Evolutionary conservation across 805 yeast genomes (phyloP), one percentile per base, ranked within the genome.

Genomic region (Vanderwaltozyma yarrowii): DNA sequence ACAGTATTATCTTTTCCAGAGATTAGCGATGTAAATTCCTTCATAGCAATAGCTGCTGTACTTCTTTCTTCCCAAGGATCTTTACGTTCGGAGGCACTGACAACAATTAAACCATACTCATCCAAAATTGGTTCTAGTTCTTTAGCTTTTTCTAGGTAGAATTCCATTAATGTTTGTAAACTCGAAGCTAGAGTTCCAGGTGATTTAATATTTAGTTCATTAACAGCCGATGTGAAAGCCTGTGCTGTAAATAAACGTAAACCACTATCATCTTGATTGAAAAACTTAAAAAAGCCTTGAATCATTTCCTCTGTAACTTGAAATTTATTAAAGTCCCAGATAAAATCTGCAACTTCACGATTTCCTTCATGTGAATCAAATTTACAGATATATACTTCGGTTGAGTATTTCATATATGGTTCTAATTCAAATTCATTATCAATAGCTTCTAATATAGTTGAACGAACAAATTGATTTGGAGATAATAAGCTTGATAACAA

Each of bases 41-140:
- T 73, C 38, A 87, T 59, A 0, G 87, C 60, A 17, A 78, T 61
- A 0, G 96, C 94, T 41, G 80, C 67, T 21, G 96, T 94, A 45
- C 88, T 75, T 54, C 98, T 71, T 26, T 71, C 72, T 53, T 83
- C 92, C 94, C 96, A 88, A 3, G 74, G 67, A 51, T 87, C 97
- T 45, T 70, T 74, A 49, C 74, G 76, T 15, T 69, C 75, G 15
- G 70, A 61, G 0, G 80, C 69, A 1, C 78, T 56, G 47, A 80
- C 78, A 32, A 82, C 69, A 4, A 77, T 76, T 45, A 88, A 67
- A 2, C 97, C 97, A 56, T 72, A 88, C 45, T 74, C 79, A 57
- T 89, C 96, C 32, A 74, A 62, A 30, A 74, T 68, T 3, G 89
- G 81, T n/a, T 77, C 76, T 7, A 94, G 82, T 1, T 94, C 92